phyloP scores from a whole-genome alignment of 352 stramenopile species.

The Peronospora destructor region DNA sequence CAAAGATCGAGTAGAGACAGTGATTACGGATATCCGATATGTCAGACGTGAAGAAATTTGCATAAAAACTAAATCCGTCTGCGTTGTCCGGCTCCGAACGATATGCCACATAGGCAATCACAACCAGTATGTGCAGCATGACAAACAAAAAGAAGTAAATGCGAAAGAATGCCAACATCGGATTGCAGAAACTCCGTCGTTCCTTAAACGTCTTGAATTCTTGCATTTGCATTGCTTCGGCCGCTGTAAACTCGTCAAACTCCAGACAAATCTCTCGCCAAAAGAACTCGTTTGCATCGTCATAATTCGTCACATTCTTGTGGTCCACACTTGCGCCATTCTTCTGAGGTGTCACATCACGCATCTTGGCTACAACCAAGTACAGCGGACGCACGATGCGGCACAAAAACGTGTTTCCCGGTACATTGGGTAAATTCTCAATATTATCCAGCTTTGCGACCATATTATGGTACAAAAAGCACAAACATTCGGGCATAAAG shows the following conservation, averaged over 20 bases:
- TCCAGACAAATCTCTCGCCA: slow-evolving; percentile 67
- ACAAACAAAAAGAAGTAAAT: slow-evolving; percentile 86
- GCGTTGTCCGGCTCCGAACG: slow-evolving; percentile 52
- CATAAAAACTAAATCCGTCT: slow-evolving; percentile 59
- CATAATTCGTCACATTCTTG: slow-evolving; percentile 86
- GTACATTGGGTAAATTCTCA: slow-evolving; percentile 48
- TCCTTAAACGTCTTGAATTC: slow-evolving; percentile 86
- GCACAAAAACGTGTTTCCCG: slow-evolving; percentile 67
- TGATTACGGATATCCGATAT: slow-evolving; percentile 67
- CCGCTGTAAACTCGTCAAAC: slow-evolving; percentile 80
- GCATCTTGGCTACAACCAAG: slow-evolving; percentile 71
- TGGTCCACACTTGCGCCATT: slow-evolving; percentile 48
- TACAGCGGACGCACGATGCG: slow-evolving; percentile 75
- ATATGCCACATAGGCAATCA: slow-evolving; percentile 75
- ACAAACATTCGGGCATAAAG: slow-evolving; percentile 87
- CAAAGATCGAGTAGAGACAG: slow-evolving; percentile 67
- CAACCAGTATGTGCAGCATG: slow-evolving; percentile 71
- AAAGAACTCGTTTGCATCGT: slow-evolving; percentile 89
- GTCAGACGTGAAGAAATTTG: slow-evolving; percentile 59
- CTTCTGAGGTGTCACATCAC: slow-evolving; percentile 23
- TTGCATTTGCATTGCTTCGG: slow-evolving; percentile 52
- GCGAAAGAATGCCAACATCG: slow-evolving; percentile 76
- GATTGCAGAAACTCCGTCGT: slow-evolving; percentile 73
- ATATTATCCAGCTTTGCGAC: slow-evolving; percentile 59
- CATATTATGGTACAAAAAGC: slow-evolving; percentile 84